These are phyloP conservation scores for Termitomyces sp. DNA, from an alignment of 768 basidiomycete genomes.

Conservation along the genomic window DNA sequence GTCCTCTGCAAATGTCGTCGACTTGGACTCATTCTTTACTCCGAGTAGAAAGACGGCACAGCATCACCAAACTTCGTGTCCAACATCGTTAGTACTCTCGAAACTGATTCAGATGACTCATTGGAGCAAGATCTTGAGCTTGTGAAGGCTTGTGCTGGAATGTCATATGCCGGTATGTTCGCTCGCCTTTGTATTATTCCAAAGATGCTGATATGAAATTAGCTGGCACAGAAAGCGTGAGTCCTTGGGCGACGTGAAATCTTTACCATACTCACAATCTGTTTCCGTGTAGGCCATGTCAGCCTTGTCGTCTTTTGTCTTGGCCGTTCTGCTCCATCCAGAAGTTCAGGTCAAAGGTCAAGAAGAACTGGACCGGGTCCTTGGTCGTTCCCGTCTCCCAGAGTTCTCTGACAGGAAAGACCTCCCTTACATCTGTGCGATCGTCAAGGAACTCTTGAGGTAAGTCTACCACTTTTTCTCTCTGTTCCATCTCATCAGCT, in stretches of 20 bases:
- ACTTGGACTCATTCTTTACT: neutral
- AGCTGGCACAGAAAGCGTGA: constrained; percentile 40
- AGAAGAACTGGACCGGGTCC: constrained; percentile 24
- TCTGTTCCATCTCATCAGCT: neutral
- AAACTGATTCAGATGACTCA: constrained; percentile 14
- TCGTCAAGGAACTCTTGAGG: constrained; percentile 33
- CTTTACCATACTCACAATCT: neutral
- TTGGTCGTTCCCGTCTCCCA: constrained; percentile 23
- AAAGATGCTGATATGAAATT: neutral
- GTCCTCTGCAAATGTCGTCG: neutral
- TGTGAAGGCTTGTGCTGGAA: constrained; percentile 30
- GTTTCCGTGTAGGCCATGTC: constrained; percentile 22
- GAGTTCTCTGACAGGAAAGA: constrained; percentile 21
- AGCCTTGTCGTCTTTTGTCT: constrained; percentile 26
- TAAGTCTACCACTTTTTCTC: constrained; percentile 2
- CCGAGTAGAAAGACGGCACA: constrained; percentile 24
- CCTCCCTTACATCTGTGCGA: constrained; percentile 37
- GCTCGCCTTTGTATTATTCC: neutral
- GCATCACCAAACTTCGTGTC: constrained; percentile 28
- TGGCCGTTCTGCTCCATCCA: constrained; percentile 30
- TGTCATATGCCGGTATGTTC: constrained; percentile 30
- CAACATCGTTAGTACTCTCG: constrained; percentile 21
- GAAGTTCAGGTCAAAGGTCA: constrained; percentile 26
- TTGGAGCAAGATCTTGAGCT: constrained; percentile 20
- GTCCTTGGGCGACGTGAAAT: constrained; percentile 3